Percentiles rank a stretch among this genome's conserved stretches.
Evolutionary conservation across 1,139 yeast species (phyloP).

Genomic region (Sugiyamaella japonica): DNA sequence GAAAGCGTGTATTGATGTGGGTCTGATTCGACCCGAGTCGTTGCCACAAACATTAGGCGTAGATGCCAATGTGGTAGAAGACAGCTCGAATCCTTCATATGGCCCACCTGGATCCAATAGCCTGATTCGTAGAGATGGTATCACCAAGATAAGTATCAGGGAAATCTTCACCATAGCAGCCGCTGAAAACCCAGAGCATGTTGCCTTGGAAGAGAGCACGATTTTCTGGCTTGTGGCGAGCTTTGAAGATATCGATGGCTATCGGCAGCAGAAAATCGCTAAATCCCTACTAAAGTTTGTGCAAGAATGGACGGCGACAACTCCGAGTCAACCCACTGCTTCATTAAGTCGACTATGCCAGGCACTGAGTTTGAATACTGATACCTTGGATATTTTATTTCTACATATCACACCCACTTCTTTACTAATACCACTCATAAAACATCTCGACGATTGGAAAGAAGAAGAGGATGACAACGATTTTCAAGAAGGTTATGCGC

Average conservation of each 20-base stretch:
- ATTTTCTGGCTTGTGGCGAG: constrained; percentile 28
- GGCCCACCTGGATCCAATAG: constrained; percentile 18
- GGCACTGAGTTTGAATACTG: constrained; percentile 46
- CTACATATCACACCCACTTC: constrained; percentile 35
- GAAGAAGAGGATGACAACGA: constrained; percentile 50
- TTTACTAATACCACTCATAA: constrained; percentile 37
- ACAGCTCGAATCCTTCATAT: constrained; percentile 13
- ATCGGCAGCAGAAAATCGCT: constrained; percentile 33
- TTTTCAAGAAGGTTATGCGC: constrained; percentile 67
- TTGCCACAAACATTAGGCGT: constrained; percentile 50
- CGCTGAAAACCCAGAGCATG: constrained; percentile 34
- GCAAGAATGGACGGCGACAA: constrained; percentile 27
- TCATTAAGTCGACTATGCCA: constrained; percentile 51
- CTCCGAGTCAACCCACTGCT: constrained; percentile 31
- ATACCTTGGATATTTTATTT: constrained; percentile 48
- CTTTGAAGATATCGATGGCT: constrained; percentile 35
- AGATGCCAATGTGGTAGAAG: constrained; percentile 35
- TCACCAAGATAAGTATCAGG: constrained; percentile 23
- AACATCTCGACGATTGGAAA: constrained; percentile 41
- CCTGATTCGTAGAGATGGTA: constrained; percentile 18
- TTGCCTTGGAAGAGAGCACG: constrained; percentile 30
- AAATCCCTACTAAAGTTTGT: constrained; percentile 26
- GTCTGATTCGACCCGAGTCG: constrained; percentile 45
- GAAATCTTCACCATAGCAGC: constrained; percentile 26
- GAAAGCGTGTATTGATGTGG: constrained; percentile 51